A percentile compares a stretch with the other conserved stretches of the same genome.
phyloP scores from a whole-genome alignment of 1,284 basidiomycete genomes.

The Pseudozyma pruni region DNA sequence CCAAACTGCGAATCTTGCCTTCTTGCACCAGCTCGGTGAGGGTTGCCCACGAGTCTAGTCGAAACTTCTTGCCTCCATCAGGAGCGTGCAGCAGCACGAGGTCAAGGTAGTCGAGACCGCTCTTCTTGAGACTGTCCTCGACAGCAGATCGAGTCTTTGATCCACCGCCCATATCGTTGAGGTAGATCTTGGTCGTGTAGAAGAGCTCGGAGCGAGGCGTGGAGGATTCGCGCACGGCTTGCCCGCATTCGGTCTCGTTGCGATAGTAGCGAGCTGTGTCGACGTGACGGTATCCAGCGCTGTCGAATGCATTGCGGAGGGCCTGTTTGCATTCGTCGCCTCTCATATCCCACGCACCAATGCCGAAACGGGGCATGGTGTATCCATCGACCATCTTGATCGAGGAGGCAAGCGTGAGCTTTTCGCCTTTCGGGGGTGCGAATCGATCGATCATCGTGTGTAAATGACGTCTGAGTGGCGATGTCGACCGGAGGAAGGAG shows the following conservation, averaged over 20 bases:
- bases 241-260: conserved; percentile 87
- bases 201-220: conserved; percentile 82
- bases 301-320: conserved; percentile 36
- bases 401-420: conserved; percentile 25
- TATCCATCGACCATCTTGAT: conserved; percentile 39
- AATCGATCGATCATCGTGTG: conserved; percentile 31
- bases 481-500: background rate
- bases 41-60: conserved; percentile 66
- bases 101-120: conserved; percentile 77
- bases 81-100: conserved; percentile 59
- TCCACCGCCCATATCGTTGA: conserved; percentile 69
- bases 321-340: conserved; percentile 28
- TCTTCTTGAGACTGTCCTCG: conserved; percentile 77
- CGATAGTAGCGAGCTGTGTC: conserved; percentile 60
- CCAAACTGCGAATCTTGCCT: conserved; percentile 70
- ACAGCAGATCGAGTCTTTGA: conserved; percentile 59
- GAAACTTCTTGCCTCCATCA: conserved; percentile 58
- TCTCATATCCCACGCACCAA: conserved; percentile 52
- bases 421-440: conserved; percentile 18
- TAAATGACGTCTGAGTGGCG: too few relatives aligned
- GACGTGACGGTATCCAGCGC: conserved; percentile 69
- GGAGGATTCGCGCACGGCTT: conserved; percentile 78
- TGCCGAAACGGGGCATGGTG: conserved; percentile 45
- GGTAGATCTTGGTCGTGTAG: conserved; percentile 79
- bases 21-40: conserved; percentile 53